Percentiles rank a stretch among this genome's conserved stretches.
These are phyloP conservation scores for Lathyrus aphaca DNA, from an alignment of 306 rosid species.

Conservation along the genomic window DNA sequence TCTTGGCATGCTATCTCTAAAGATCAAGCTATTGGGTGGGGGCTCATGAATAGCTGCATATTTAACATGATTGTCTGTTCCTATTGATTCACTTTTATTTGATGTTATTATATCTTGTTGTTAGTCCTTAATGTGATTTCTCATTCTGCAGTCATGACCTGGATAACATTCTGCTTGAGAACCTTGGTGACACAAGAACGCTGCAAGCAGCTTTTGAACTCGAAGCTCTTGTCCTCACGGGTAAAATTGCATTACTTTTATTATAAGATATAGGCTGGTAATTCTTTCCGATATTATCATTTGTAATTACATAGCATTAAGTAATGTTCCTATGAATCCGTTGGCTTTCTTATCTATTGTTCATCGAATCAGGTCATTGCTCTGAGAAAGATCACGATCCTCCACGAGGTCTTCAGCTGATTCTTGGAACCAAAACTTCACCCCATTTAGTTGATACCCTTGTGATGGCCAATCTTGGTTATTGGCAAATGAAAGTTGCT, in stretches of 20 bases:
- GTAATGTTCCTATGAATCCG: conserved; percentile 4
- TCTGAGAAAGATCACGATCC: conserved; percentile 93
- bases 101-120: conserved; percentile 8
- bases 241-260: conserved; percentile 48
- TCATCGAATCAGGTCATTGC: conserved; percentile 80
- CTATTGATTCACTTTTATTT: conserved; percentile 21
- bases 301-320: conserved; percentile 25
- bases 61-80: conserved; percentile 1
- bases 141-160: conserved; percentile 83
- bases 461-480: conserved; percentile 99
- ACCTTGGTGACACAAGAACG: conserved; percentile 88
- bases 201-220: conserved; percentile 95
- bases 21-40: conserved; percentile 21
- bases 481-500: conserved; percentile 99
- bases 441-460: conserved; percentile 96
- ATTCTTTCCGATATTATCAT: conserved; percentile 20
- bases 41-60: conserved; percentile 11
- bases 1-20: neutral
- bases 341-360: conserved; percentile 31
- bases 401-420: conserved; percentile 94
- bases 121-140: conserved; percentile 19
- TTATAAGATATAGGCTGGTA: neutral
- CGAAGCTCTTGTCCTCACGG: conserved; percentile 97
- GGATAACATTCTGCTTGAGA: conserved; percentile 98
- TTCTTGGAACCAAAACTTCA: conserved; percentile 83